These are phyloP conservation scores for Mycena maculata DNA, from an alignment of 768 basidiomycete species.

Conservation along the genomic window DNA sequence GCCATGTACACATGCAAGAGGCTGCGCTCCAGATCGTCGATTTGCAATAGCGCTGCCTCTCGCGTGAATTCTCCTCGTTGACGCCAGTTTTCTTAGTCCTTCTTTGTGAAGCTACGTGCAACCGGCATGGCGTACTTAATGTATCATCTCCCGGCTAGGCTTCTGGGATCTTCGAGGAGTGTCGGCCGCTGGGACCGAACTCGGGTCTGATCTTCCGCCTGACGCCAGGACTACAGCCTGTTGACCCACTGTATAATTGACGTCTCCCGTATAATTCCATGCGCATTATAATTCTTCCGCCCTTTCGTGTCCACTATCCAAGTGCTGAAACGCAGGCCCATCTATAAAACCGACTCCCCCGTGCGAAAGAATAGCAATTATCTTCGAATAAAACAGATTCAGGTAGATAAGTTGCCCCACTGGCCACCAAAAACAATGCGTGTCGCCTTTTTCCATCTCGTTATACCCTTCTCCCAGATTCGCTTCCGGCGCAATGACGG, in stretches of 20 bases:
- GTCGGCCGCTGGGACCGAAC: neutral
- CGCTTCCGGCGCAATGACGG: conserved; percentile 21
- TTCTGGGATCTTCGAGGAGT: neutral
- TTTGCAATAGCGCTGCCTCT: too few relatives aligned
- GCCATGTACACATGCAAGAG: too few relatives aligned
- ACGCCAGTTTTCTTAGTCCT: too few relatives aligned
- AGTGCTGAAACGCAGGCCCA: neutral
- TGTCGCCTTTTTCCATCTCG: conserved; percentile 19
- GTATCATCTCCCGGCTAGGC: too few relatives aligned
- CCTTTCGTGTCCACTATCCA: neutral
- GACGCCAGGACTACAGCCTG: neutral
- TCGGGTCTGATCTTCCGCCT: neutral
- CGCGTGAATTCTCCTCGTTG: too few relatives aligned
- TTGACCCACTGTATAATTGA: neutral
- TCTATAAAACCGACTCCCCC: neutral
- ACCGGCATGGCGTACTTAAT: too few relatives aligned
- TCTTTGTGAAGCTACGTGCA: too few relatives aligned
- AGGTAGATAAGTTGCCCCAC: conserved; percentile 9
- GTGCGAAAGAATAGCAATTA: neutral
- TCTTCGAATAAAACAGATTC: conserved; percentile 1
- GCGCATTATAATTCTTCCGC: neutral
- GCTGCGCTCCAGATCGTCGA: too few relatives aligned
- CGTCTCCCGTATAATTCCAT: neutral
- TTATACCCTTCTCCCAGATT: conserved; percentile 20
- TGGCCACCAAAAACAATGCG: conserved; percentile 19